Evolutionary conservation across 306 rosid species (phyloP), one percentile per base, ranked within the genome.

Genomic region (Cotoneaster glaucophyllus): DNA sequence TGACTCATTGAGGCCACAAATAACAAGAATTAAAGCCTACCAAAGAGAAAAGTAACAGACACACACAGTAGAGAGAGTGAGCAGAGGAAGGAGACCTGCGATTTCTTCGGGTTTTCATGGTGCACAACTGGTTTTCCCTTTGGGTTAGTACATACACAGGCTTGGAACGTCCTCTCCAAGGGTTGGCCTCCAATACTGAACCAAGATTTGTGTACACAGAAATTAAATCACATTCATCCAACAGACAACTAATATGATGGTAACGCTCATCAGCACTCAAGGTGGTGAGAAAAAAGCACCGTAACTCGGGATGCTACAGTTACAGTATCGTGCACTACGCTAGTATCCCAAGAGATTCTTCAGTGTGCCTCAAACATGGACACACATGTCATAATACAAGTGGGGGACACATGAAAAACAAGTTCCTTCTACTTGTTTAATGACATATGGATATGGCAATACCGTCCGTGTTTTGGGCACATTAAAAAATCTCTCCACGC

Each of bases 71-170:
- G 71, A 61, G 62, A 67, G 64, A 62, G n/a, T 37, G 41, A 67
- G 77, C 31, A n/a, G 39, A 69, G 44, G 17, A 78, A 22, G 58
- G 63, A 50, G 15, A 95, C 99, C 97, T 90, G 82, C 84, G 87
- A 82, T 90, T 95, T 87, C 91, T 92, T n/a, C 97, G 87, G 63
- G 97, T 95, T 84, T 92, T 95, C 99, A 95, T 95, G 3, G 99
- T 95, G 82, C 97, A 92, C 81, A 95, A 56, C 77, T 87, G 93
- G 82, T 95, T 95, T 81, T 95, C 93, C 78, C 87, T 88, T 24
- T 89, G 99, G 13, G 99, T 89, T 70, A 95, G 85, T 67, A 95
- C 96, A 75, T 92, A 95, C 43, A 95, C 99, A 44, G 97, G 96
- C 90, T 92, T 95, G 18, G 99, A 88, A 75, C 82, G 66, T 56